Evolutionary conservation across 2,329 filamentous ascomycete species (phyloP).

Genomic region (Dactylellina cionopaga): DNA sequence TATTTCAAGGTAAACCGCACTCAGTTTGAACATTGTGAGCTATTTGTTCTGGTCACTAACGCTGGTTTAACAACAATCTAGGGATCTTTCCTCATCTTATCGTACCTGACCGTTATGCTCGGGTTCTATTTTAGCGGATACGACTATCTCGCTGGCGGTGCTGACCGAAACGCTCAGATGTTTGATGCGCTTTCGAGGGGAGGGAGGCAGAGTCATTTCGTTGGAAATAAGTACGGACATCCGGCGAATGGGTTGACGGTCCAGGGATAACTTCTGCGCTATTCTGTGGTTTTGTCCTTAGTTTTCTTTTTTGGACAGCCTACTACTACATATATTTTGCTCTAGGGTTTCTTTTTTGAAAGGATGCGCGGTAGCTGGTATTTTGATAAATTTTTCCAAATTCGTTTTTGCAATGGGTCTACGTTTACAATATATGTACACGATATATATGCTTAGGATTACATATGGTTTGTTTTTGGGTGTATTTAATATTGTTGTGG

Average conservation of each 20-base stretch:
- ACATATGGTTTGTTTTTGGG: not conserved
- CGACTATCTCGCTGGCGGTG: conserved; percentile 61
- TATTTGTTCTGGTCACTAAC: not conserved
- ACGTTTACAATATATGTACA: not conserved
- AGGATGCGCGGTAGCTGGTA: no score
- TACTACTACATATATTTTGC: conserved; percentile 15
- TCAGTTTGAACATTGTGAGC: no score
- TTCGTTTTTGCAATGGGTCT: no score
- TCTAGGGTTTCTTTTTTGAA: conserved; percentile 20
- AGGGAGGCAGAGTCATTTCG: conserved; percentile 19
- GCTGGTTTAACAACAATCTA: conserved; percentile 7
- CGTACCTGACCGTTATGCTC: conserved; percentile 88
- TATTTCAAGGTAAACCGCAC: conserved; percentile 93
- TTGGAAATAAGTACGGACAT: conserved; percentile 49
- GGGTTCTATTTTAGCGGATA: conserved; percentile 88
- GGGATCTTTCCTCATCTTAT: conserved; percentile 90
- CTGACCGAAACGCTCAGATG: conserved; percentile 47
- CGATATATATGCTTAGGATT: not conserved
- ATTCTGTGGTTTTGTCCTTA: conserved; percentile 8
- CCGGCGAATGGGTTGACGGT: conserved; percentile 34
- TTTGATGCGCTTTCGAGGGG: conserved; percentile 40
- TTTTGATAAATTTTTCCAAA: no score
- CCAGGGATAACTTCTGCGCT: conserved; percentile 29
- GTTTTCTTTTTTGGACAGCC: conserved; percentile 4
- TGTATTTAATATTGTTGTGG: no score